Evolutionary conservation across 257 asterid species (phyloP).

Genomic region (Solanum lycopersicoides): DNA sequence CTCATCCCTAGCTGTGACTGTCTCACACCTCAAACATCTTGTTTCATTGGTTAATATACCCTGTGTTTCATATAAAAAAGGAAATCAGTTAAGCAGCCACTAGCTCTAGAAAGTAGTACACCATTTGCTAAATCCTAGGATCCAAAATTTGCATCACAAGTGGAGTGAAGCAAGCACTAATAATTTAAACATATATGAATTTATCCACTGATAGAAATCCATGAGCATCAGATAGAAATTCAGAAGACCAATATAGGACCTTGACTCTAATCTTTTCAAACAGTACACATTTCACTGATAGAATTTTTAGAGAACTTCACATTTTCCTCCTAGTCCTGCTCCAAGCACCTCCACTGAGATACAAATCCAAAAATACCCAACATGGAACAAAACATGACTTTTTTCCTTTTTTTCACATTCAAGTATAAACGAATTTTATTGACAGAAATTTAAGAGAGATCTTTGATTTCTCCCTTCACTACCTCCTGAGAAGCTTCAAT

Average conservation of each 20-base stretch:
- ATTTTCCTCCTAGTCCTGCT: not conserved
- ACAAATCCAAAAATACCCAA: not conserved
- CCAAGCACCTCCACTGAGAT: not conserved
- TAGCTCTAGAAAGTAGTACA: not conserved
- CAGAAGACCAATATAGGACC: not conserved
- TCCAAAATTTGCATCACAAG: not conserved
- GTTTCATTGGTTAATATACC: conserved; percentile 90
- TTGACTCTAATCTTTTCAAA: not conserved
- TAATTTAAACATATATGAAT: not conserved
- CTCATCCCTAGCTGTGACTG: conserved; percentile 93
- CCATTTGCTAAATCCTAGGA: not conserved
- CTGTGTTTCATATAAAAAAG: conserved; percentile 17
- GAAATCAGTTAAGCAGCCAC: not conserved
- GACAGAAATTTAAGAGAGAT: not conserved
- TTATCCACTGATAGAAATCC: not conserved
- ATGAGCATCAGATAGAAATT: not conserved
- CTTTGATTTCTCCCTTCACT: not conserved
- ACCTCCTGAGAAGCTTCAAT: not conserved
- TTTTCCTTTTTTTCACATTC: not conserved
- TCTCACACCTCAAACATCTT: conserved; percentile 77
- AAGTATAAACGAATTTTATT: not conserved
- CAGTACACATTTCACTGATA: not conserved
- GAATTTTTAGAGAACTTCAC: not conserved
- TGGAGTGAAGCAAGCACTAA: not conserved
- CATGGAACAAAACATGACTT: not conserved